phyloP scores from a whole-genome alignment of 371 early-diverging fungal species.

The Mucor piriformis region DNA sequence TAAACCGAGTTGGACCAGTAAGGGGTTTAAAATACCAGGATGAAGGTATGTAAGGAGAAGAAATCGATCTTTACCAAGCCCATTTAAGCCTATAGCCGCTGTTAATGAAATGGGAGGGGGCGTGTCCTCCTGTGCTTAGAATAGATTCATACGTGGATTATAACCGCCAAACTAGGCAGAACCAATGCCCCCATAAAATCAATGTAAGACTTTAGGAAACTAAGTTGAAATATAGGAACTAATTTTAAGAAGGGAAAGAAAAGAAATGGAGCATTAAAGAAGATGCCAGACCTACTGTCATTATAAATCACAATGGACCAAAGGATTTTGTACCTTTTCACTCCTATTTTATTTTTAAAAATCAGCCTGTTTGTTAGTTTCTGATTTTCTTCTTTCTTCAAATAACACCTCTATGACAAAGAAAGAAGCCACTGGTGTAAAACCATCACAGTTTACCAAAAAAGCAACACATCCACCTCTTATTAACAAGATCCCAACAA shows the following conservation, averaged over 20 bases:
- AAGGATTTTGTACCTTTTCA: no score
- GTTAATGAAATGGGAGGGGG: neutral
- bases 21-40: neutral
- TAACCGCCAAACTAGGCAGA: no score
- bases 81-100: neutral
- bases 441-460: slow-evolving; percentile 21
- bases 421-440: slow-evolving; percentile 11
- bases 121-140: no score
- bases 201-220: no score
- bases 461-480: slow-evolving; percentile 30
- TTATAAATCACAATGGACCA: no score
- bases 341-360: neutral
- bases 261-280: no score
- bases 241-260: no score
- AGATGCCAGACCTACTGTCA: no score
- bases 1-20: neutral
- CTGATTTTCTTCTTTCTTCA: neutral
- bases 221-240: no score
- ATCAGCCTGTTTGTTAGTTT: neutral
- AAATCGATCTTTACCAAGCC: neutral
- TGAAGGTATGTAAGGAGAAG: neutral
- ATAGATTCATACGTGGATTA: no score
- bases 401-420: neutral
- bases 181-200: no score
- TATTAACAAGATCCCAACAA: slow-evolving; percentile 40